Evolutionary conservation across 768 basidiomycete genomes (phyloP).

Genomic region (Leucocoprinus leucothites): DNA sequence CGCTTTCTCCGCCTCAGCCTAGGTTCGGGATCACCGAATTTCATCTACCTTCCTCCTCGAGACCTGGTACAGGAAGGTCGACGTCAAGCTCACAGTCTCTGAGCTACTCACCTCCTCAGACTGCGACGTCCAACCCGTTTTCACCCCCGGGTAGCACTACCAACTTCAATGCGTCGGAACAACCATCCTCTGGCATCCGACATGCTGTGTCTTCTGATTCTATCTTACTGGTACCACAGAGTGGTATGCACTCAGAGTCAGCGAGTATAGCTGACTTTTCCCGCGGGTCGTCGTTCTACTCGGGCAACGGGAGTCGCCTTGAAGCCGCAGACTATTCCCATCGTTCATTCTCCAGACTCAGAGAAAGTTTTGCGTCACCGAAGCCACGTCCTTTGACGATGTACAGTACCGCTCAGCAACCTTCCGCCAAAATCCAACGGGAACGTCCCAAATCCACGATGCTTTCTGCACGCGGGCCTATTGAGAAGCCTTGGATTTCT

Average conservation of each 20-base stretch:
- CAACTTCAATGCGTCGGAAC: constrained; percentile 36
- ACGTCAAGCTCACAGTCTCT: constrained; percentile 20
- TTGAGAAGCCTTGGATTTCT: constrained; percentile 65
- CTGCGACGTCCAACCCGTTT: constrained; percentile 46
- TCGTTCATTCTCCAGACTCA: constrained; percentile 35
- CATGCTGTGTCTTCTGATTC: constrained; percentile 24
- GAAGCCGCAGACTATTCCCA: constrained; percentile 27
- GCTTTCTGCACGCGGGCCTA: constrained; percentile 28
- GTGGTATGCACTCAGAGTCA: constrained; percentile 34
- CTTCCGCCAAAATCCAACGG: constrained; percentile 34
- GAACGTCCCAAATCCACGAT: constrained; percentile 51
- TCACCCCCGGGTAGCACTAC: constrained; percentile 48
- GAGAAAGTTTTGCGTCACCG: constrained; percentile 59
- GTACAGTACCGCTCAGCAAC: constrained; percentile 44
- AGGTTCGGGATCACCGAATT: constrained; percentile 22
- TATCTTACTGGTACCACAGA: constrained; percentile 25
- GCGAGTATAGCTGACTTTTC: constrained; percentile 28
- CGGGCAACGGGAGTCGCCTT: constrained; percentile 33
- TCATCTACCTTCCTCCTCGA: constrained; percentile 26
- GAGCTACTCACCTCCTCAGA: constrained; percentile 35
- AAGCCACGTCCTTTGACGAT: constrained; percentile 55
- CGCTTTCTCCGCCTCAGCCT: constrained; percentile 29
- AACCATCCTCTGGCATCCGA: constrained; percentile 21
- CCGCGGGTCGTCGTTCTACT: neutral
- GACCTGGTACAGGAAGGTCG: constrained; percentile 27